Base-by-base conservation (phyloP, 2,329 filamentous ascomycete species). In the Pseudocercospora vitis region DNA sequence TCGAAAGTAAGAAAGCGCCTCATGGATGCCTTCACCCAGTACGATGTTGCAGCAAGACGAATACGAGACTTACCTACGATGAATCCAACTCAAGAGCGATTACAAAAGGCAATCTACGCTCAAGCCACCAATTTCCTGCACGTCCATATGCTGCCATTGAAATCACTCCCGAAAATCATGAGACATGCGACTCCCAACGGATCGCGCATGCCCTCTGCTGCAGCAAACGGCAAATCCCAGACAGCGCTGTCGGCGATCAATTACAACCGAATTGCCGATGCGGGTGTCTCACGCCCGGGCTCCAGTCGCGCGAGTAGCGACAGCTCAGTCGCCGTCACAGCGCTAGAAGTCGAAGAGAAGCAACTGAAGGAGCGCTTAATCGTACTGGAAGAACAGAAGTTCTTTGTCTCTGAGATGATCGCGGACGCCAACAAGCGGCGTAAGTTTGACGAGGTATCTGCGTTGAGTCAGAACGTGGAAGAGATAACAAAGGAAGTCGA, bases 311-410 rank as follows among this genome's bases (percentile, higher is more conserved):
- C 77, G 46, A 78, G 78, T 49, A 80, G 80, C 60, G 57, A 62
- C 19, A 65, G 61, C 48, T 69, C 67, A 0, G 62, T 62, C 5
- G 63, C 64, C 8, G 74, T 87, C 11, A 86, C 83, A 0, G 82
- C 82, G 2, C 74, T 95, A 3, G 91, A 95, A 70, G 82, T 81
- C 0, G 90, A 96, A 68, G 91, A 96, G 70, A 92, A 89, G 68
- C 83, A 89, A 16, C 74, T 95, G 1, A 82, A 87, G 12, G 91
- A 96, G 65, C 78, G 84, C 3, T 75, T 96, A 9, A 87, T 94
- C 24, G 86, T 96, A 5, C 78, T 96, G 1, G 90, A 96, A 70
- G 91, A 96, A 72, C 91, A 96, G 70, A 87, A 85, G 59, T 95
- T 95, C 71, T 84, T 96, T 73, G 90, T 96, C 0, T 83, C 85